A percentile compares a stretch with the other conserved stretches of the same genome.
Evolutionary conservation across 306 rosid genomes (phyloP).

Genomic region (Dryas alaskensis): DNA sequence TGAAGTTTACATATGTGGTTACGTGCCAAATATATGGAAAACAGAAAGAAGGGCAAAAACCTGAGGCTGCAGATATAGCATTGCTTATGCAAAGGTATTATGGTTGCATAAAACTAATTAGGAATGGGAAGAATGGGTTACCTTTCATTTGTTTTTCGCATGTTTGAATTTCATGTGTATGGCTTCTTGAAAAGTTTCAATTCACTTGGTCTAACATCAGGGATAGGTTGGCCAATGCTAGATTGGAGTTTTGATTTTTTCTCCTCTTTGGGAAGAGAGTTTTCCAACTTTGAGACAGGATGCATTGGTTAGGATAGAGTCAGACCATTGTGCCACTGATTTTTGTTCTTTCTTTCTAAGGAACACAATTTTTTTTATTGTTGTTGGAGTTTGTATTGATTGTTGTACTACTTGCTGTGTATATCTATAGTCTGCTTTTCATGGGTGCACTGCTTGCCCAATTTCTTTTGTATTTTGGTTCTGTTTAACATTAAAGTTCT

Average conservation of each 20-base stretch:
- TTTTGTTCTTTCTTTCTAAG: background rate
- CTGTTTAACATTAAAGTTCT: background rate
- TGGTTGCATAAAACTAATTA: background rate
- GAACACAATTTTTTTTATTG: background rate
- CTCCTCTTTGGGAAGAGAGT: background rate
- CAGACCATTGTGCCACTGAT: too few species aligned
- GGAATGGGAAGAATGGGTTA: background rate
- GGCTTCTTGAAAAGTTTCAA: background rate
- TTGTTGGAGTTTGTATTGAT: background rate
- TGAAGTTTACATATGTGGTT: conserved; percentile 88
- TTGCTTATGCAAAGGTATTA: conserved; percentile 84
- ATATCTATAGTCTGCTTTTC: background rate
- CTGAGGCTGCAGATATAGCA: conserved; percentile 92
- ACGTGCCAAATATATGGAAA: conserved; percentile 94
- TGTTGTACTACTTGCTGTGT: background rate
- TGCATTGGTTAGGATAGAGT: background rate
- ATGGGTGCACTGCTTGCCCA: background rate
- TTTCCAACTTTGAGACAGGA: background rate
- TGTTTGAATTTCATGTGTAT: background rate
- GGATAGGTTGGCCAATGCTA: background rate
- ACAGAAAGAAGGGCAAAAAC: conserved; percentile 89
- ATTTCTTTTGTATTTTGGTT: background rate
- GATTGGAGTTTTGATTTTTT: background rate
- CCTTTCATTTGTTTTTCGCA: background rate
- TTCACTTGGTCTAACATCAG: background rate